Base-by-base conservation (phyloP, 495 filamentous ascomycete species). In the Poronia punctata region DNA sequence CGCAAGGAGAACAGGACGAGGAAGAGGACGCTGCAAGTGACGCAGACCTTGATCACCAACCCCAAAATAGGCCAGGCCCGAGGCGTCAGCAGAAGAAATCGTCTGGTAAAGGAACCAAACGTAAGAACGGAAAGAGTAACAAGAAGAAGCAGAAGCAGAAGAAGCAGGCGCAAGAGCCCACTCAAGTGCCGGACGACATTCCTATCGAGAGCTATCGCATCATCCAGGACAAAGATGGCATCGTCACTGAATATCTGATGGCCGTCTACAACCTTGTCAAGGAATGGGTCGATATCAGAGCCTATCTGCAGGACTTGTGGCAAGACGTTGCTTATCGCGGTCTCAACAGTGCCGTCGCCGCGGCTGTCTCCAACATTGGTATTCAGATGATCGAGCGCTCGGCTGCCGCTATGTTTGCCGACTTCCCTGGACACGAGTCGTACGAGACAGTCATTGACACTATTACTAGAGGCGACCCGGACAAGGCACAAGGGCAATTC, bases 171-270 rank as follows among this genome's bases (percentile, higher is more conserved):
- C 12, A 40, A 12, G 31, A 42, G 11, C 30, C 41, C 21, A 47
- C 51, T 38, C 7, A 45, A 7, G 46, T 24, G 19, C 38, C 54
- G 16, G 48, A 54, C 17, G 50, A 62, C 16, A 35, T 64, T 20
- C 64, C 61, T 5, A 40, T 72, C 19, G 70, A 71, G 39, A 67
- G 54, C 38, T 74, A 65, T 47, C 60, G 55, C 32, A 64, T 75
- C 46, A 67, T 70, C 29, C 54, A 66, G 35, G 56, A 65, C 33
- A 43, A 58, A 14, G 47, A 41, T 26, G 45, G 50, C 0, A 15
- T 47, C 19, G 15, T 53, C 3, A 59, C 59, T 7, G 60, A 67
- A 19, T 68, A 67, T 46, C 41, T 64, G 12, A 54, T 70, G 50
- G 65, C 66, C 17, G 59, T 59, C n/a, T 61, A 59, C 31, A 52